Percentiles rank a stretch among this genome's conserved stretches.
phyloP scores from a whole-genome alignment of 108 stramenopile genomes.

The Pelagomonas calceolata region DNA sequence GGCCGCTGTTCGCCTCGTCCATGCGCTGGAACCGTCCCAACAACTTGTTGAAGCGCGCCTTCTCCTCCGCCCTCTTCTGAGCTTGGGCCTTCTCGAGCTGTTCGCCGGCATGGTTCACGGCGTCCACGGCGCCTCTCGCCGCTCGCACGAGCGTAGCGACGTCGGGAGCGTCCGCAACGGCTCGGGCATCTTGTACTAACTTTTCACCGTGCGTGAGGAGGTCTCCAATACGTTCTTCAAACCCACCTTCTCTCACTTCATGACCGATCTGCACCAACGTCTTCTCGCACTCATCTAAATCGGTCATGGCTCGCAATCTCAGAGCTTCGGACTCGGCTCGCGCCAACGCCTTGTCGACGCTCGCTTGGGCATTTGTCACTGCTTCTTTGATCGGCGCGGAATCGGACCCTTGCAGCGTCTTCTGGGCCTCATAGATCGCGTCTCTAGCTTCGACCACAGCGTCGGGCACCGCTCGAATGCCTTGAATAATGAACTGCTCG shows the following conservation, averaged over 20 bases:
- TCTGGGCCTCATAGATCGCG: not conserved
- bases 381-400: not conserved
- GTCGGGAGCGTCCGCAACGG: not conserved
- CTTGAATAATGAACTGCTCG: not conserved
- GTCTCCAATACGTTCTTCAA: not conserved
- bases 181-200: not conserved
- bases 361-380: not conserved
- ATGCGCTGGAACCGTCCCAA: not conserved
- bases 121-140: not conserved
- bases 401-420: not conserved
- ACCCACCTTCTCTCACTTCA: not conserved
- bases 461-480: not conserved
- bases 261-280: not conserved
- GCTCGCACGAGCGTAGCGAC: not conserved
- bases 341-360: not conserved
- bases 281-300: not conserved
- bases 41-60: not conserved
- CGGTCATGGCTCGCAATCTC: not conserved
- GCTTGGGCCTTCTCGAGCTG: not conserved
- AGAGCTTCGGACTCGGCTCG: not conserved
- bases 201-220: not conserved
- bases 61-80: not conserved
- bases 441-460: not conserved
- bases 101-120: not conserved
- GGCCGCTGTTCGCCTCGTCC: not conserved